A percentile compares a stretch with the other conserved stretches of the same genome.
phyloP scores from a whole-genome alignment of 768 basidiomycete genomes.

The Hypholoma sublateritium region DNA sequence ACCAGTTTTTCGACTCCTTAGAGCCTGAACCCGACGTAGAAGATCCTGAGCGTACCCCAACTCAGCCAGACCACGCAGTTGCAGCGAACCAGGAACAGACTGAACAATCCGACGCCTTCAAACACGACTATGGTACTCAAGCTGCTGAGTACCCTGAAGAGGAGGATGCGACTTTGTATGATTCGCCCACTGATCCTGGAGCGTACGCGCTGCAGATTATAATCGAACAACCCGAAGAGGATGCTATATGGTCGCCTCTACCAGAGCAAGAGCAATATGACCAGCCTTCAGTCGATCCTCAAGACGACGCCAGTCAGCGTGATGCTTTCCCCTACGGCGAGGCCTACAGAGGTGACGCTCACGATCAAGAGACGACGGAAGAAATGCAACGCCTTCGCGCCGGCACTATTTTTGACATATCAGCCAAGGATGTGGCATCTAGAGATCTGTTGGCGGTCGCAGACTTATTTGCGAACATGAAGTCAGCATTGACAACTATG shows the following conservation, averaged over 20 bases:
- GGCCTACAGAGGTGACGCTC: neutral
- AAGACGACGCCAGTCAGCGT: too few relatives aligned
- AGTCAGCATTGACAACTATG: constrained; percentile 38
- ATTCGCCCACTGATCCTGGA: neutral
- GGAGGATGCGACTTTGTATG: neutral
- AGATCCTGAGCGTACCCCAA: neutral
- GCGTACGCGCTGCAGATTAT: neutral
- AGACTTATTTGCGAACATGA: constrained; percentile 47
- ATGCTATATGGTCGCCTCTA: neutral
- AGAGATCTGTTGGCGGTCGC: constrained; percentile 43
- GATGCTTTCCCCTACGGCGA: neutral
- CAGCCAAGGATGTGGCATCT: constrained; percentile 24
- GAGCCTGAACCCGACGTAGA: neutral
- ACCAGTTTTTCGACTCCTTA: neutral
- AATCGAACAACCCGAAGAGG: neutral
- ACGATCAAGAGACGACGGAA: neutral
- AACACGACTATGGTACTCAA: neutral
- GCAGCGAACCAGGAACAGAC: neutral
- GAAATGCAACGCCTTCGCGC: neutral
- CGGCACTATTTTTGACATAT: constrained; percentile 7
- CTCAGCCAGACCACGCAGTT: neutral
- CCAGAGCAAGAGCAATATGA: too few relatives aligned
- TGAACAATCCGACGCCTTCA: neutral
- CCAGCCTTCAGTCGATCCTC: too few relatives aligned
- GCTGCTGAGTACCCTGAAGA: neutral